phyloP scores from a whole-genome alignment of 768 basidiomycete species.

The Suillus sp. region DNA sequence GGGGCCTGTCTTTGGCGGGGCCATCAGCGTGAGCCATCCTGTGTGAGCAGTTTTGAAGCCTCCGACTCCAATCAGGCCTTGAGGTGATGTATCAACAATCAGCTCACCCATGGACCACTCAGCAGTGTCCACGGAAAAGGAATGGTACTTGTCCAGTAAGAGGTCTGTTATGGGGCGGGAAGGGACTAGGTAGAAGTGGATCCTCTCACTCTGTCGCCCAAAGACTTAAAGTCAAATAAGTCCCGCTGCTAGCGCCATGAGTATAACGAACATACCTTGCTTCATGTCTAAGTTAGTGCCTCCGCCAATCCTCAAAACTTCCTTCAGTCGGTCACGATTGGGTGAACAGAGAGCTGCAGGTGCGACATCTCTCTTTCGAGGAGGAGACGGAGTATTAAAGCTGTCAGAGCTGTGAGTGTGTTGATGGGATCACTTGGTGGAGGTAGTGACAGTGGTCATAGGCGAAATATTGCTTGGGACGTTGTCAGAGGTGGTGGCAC shows the following conservation, averaged over 20 bases:
- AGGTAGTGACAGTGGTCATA: not conserved
- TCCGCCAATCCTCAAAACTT: conserved; percentile 6
- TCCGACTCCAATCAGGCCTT: conserved; percentile 1
- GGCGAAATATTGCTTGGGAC: not conserved
- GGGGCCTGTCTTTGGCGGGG: not conserved
- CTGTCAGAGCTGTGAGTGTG: conserved; percentile 8
- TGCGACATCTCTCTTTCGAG: conserved; percentile 2
- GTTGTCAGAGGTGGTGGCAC: conserved; percentile 4
- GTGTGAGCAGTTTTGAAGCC: conserved; percentile 12
- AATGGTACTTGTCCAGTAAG: not conserved
- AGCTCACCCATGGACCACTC: conserved; percentile 1
- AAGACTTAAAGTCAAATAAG: not conserved
- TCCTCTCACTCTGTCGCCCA: not conserved
- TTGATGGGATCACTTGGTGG: conserved; percentile 4
- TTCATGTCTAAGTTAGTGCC: conserved; percentile 8
- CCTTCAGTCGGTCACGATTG: conserved; percentile 5
- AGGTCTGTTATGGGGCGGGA: not conserved
- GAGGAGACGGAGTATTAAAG: not conserved
- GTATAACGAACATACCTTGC: not conserved
- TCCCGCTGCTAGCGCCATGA: not conserved
- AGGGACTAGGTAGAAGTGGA: conserved; percentile 2
- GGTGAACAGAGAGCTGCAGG: conserved; percentile 2
- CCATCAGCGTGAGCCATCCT: conserved; percentile 6
- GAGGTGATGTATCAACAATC: not conserved
- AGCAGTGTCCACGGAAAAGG: not conserved